These are phyloP conservation scores for Persicaria maculosa DNA, from an alignment of 148 eudicot genomes.

Conservation along the genomic window DNA sequence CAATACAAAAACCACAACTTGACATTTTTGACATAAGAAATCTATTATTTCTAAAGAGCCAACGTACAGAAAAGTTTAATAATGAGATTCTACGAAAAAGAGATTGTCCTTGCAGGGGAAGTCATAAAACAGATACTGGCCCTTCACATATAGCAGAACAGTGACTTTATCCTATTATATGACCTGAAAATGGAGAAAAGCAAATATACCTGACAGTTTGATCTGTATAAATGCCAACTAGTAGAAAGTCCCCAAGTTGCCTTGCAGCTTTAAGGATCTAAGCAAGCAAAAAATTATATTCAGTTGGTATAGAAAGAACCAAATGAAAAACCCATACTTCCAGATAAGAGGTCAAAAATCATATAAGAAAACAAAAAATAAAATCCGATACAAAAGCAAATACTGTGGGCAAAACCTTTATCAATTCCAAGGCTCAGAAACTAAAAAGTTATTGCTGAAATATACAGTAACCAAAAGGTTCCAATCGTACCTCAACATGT, in stretches of 20 bases:
- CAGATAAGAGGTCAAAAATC: background rate
- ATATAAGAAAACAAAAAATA: background rate
- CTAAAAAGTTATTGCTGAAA: too few relatives aligned
- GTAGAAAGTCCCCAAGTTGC: slow-evolving; percentile 90
- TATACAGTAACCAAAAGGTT: too few relatives aligned
- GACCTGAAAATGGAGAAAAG: background rate
- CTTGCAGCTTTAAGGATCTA: slow-evolving; percentile 83
- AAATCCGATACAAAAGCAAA: too few relatives aligned
- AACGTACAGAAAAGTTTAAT: too few relatives aligned
- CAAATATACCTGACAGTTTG: slow-evolving; percentile 57
- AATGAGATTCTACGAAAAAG: too few relatives aligned
- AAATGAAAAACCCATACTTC: background rate
- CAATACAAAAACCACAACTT: too few relatives aligned
- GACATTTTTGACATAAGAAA: background rate
- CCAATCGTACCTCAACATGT: slow-evolving; percentile 72
- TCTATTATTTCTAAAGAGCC: too few relatives aligned
- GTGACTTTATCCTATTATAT: background rate
- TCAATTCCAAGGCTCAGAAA: too few relatives aligned
- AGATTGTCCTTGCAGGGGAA: background rate
- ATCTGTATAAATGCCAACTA: slow-evolving; percentile 82
- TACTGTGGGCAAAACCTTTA: too few relatives aligned
- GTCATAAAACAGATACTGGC: background rate
- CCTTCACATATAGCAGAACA: background rate
- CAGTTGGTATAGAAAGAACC: background rate
- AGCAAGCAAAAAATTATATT: slow-evolving; percentile 13